Conservation (phyloP, 2,329 filamentous ascomycete genomes). For the Seiridium unicorne region DNA sequence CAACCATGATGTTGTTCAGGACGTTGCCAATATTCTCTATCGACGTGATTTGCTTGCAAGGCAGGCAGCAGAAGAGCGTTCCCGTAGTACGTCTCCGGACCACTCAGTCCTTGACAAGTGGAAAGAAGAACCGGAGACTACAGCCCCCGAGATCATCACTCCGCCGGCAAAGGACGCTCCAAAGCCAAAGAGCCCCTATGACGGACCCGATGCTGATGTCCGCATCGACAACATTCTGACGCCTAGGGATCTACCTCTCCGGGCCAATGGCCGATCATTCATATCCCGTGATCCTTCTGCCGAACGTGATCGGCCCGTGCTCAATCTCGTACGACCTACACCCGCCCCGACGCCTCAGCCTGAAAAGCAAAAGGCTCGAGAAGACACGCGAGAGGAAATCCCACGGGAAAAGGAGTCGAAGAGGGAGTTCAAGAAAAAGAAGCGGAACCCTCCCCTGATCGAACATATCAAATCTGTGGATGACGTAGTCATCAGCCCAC, state of each 20-base stretch:
- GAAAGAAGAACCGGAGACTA: conserved; percentile 35
- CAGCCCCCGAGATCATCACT: conserved; percentile 47
- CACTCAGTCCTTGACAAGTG: conserved; percentile 57
- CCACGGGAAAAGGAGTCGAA: neutral
- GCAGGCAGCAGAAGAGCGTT: conserved; percentile 52
- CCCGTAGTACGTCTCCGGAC: conserved; percentile 49
- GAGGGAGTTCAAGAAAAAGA: conserved; percentile 11
- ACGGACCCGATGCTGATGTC: conserved; percentile 63
- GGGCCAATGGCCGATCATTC: neutral
- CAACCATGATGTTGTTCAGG: conserved; percentile 46
- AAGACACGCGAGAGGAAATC: conserved; percentile 12
- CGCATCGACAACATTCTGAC: conserved; percentile 57
- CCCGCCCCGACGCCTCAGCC: conserved; percentile 50
- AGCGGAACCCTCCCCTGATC: conserved; percentile 7
- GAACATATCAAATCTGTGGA: conserved; percentile 18
- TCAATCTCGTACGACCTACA: conserved; percentile 62
- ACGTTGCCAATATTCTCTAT: conserved; percentile 57
- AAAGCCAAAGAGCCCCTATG: conserved; percentile 48
- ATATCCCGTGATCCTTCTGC: conserved; percentile 47
- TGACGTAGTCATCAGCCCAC: conserved; percentile 37
- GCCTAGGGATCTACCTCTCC: conserved; percentile 43
- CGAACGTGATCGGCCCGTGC: conserved; percentile 53
- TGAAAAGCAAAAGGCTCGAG: conserved; percentile 34
- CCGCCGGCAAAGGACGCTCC: conserved; percentile 49
- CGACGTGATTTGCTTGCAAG: conserved; percentile 53